Base-by-base conservation (phyloP, 179 eudicot species). In the Silene vulgaris region DNA sequence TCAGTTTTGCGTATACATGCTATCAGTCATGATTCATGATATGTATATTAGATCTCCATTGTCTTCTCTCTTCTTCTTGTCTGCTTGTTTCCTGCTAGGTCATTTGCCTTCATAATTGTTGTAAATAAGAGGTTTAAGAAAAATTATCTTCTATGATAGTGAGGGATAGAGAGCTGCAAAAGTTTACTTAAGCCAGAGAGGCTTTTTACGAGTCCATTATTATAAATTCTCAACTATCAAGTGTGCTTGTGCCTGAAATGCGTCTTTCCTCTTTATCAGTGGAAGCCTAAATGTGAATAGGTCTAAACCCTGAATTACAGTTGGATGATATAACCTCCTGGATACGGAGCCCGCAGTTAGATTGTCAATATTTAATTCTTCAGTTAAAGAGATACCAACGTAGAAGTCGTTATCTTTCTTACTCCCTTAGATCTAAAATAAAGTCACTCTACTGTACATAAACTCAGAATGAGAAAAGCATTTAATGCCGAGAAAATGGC, bases 1-100 rank as follows among this genome's bases (percentile, higher is more conserved):
- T 76, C 64, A 23, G 21, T n/a, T 74, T 30, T 9, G 64, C 30
- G 8, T 30, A 45, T 68, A 19, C 37, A 16, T 72, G 23, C 54
- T 62, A 35, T 68, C 13, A 7, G 14, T 69, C 12, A 14, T 11
- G 9, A 40, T 23, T 23, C 28, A 60, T 74, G 21, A 57, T 74
- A 13, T 45, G 65, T 45, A 9, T 65, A 7, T 20, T 65, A 37
- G 62, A 40, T 72, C 26, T 67, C 67, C 9, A 59, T 71, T 28
- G 40, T 52, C 12, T 23, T 71, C 14, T 71, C 8, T 28, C 43
- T 71, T 52, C 43, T 28, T 8, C 32, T 6, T 56, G 6, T 56
- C 28, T 23, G 60, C 60, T 50, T 48, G 61, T 13, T 63, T 70
- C 32, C 16, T 52, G 52, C 17, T 26, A 70, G 21, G 73, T 5